Base-by-base conservation (phyloP, 768 basidiomycete species). In the Lactarius evosmus region DNA sequence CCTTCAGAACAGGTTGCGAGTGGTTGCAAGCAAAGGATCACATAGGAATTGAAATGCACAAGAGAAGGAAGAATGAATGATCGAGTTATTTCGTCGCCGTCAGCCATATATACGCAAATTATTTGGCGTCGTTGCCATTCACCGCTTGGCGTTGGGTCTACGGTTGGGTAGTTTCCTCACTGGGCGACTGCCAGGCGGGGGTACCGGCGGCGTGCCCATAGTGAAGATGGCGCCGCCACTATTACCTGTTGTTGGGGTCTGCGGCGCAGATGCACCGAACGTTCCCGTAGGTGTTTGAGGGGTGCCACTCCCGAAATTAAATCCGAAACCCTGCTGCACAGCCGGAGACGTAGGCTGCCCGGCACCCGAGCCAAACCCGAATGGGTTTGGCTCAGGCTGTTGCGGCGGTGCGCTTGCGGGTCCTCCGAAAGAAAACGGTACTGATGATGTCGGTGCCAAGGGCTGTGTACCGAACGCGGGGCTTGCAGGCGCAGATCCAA, bases 311-410 rank as follows among this genome's bases (percentile, higher is more conserved):
- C 59, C 72, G 38, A 74, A 74, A 5, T 62, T 19, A 64, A 75
- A 75, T 12, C 68, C 50, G 22, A 67, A 62, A 22, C 69, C 51
- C 22, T 63, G 71, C 1, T 70, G 54, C n/a, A 69, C 69, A 4
- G 74, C 74, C 25, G 75, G 75, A 4, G 74, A 75, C 19, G 74
- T 70, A 3, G 74, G 73, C 55, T 74, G 75, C 38, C 70, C 70
- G 11, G 40, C 60, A 7, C 71, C 69, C 16, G 64, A 67, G 19
- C 70, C 70, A 62, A 75, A 75, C 25, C 69, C 69, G 58, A 76
- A 75, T 12, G 71, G 69, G 62, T 74, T 73, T 33, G 72, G 64
- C 7, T 72, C 68, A 58, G 73, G 72, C 29, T 71, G 70, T 22
- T 73, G 69, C 0, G 72, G 71, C n/a, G 73, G 70, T 11, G 75